Base-by-base conservation (phyloP, 2,329 filamentous ascomycete genomes). In the Karstenula rhodostoma region DNA sequence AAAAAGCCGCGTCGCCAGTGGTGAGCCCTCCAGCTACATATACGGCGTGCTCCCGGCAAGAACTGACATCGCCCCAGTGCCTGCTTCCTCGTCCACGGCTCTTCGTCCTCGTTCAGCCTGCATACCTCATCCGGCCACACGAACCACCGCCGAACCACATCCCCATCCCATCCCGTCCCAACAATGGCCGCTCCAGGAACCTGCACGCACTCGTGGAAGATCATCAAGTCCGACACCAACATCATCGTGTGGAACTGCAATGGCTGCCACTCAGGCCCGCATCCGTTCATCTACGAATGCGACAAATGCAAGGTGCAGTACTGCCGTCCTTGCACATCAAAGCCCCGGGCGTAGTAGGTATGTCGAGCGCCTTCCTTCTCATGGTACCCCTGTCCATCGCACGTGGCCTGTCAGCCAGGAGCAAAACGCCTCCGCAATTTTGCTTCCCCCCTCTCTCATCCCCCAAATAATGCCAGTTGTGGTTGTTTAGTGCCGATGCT, bases 171-270 rank as follows among this genome's bases (percentile, higher is more conserved):
- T n/a, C n/a, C n/a, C n/a, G n/a, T n/a, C n/a, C 29, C 47, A 50
- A 64, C 69, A 57, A 84, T 84, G 82, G 82, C 82, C 59, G 79
- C 79, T 60, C 78, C 81, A 29, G 80, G 77, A 57, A 80, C 73
- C 70, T 84, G 82, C 77, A 72, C 79, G 51, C 82, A 84, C 69
- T 69, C 69, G 40, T 84, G 82, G 78, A 79, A 80, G 65, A 77
- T 83, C 71, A 82, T 84, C 78, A 84, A 84, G 69, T 83, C 81
- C 23, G 81, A 83, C 70, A 83, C 80, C 15, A 83, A 80, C 4
- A 73, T 84, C 63, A 79, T 84, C 59, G 74, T 82, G 58, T 84
- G 82, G 82, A 82, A 82, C 59, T 84, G 82, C 78, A 81, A 83
- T 69, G 70, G 81, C 67, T 84, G 82, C 73, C 82, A 83, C 67